Conservation (phyloP, 2,329 filamentous ascomycete genomes). For the Aureobasidium melanogenum region DNA sequence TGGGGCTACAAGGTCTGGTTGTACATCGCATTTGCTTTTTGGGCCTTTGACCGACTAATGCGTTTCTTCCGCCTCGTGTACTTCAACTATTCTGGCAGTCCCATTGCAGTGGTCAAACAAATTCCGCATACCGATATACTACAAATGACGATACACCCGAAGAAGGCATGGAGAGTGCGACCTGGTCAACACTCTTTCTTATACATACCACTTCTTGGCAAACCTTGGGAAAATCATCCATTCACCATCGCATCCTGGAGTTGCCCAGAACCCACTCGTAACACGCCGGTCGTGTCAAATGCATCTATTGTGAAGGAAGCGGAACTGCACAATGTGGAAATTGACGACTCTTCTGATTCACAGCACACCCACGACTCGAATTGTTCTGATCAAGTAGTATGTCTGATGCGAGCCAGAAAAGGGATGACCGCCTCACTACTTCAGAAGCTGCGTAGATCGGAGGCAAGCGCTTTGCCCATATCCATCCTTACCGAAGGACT, state of each 20-base stretch:
- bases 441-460: background rate
- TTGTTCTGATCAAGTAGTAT: constrained; percentile 19
- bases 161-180: constrained; percentile 26
- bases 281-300: background rate
- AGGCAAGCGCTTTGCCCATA: constrained; percentile 15
- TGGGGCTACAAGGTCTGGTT: constrained; percentile 44
- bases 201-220: constrained; percentile 39
- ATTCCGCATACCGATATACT: constrained; percentile 27
- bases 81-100: constrained; percentile 27
- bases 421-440: constrained; percentile 30
- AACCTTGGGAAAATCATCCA: constrained; percentile 46
- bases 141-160: constrained; percentile 31
- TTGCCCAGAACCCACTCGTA: constrained; percentile 12
- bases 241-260: constrained; percentile 37
- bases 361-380: constrained; percentile 3
- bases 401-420: constrained; percentile 29
- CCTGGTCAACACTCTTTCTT: constrained; percentile 35
- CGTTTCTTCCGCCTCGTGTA: constrained; percentile 30
- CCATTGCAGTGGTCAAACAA: constrained; percentile 30
- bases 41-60: constrained; percentile 38
- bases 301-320: background rate
- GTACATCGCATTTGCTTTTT: constrained; percentile 35
- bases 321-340: background rate
- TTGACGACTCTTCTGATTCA: background rate
- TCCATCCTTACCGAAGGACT: constrained; percentile 33